Evolutionary conservation across 805 yeast genomes (phyloP).

Genomic region (Lachancea meyersii): DNA sequence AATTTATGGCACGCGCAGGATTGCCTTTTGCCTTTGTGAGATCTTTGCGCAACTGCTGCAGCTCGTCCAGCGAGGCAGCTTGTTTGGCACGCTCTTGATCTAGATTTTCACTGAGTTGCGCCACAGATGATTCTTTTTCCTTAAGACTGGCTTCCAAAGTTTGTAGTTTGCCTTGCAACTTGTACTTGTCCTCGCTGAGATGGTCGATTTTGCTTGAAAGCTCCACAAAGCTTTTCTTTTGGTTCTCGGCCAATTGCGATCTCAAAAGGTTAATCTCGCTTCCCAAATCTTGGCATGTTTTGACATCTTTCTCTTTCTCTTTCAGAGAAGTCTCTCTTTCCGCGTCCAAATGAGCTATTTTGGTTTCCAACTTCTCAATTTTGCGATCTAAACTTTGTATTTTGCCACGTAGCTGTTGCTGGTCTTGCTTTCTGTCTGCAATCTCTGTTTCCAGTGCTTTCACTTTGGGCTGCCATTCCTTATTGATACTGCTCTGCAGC

Average conservation of each 20-base stretch:
- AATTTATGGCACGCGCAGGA: slow-evolving; percentile 17
- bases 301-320: slow-evolving; percentile 2
- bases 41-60: slow-evolving; percentile 5
- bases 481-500: neutral
- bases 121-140: neutral
- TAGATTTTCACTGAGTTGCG: slow-evolving; percentile 1
- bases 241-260: slow-evolving; percentile 5
- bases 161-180: neutral
- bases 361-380: neutral
- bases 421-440: neutral
- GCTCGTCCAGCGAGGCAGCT: slow-evolving; percentile 6
- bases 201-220: neutral
- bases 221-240: slow-evolving; percentile 2
- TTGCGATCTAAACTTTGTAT: neutral
- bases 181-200: neutral
- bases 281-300: neutral
- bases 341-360: neutral
- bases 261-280: slow-evolving; percentile 4
- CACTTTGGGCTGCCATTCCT: slow-evolving; percentile 4
- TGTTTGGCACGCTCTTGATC: neutral
- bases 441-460: slow-evolving; percentile 5
- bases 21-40: slow-evolving; percentile 22
- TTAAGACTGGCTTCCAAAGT: neutral
- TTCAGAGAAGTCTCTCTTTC: slow-evolving; percentile 1
- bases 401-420: neutral